Conservation (phyloP, 805 yeast species). For the Yarrowia deformans region DNA sequence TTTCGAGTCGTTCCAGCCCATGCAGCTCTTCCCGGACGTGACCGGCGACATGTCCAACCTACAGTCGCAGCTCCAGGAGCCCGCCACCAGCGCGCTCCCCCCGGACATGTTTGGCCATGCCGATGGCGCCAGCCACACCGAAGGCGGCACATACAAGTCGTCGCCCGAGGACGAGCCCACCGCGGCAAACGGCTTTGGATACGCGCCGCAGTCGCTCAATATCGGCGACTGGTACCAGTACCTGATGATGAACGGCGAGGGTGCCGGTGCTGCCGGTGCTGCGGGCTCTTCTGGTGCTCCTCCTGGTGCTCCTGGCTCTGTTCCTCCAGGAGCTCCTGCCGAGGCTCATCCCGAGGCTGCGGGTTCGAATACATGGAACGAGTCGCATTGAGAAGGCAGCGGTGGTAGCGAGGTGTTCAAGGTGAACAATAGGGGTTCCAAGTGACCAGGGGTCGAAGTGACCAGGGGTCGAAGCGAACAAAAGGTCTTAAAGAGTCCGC, state of each 20-base stretch:
- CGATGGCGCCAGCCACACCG: conserved; percentile 7
- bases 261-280: background rate
- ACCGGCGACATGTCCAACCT: conserved; percentile 29
- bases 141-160: conserved; percentile 39
- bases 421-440: no score
- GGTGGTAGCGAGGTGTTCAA: no score
- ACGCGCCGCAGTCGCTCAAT: conserved; percentile 49
- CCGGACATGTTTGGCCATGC: conserved; percentile 32
- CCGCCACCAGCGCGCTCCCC: conserved; percentile 1
- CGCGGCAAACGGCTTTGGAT: conserved; percentile 17
- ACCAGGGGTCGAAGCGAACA: no score
- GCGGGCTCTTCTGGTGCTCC: conserved; percentile 3
- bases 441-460: no score
- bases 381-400: no score
- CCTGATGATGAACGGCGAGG: conserved; percentile 44
- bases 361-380: background rate
- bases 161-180: conserved; percentile 41
- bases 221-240: conserved; percentile 54
- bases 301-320: conserved; percentile 14
- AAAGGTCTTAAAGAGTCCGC: background rate
- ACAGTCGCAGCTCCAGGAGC: conserved; percentile 23
- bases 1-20: conserved; percentile 62
- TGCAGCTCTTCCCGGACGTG: conserved; percentile 60
- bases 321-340: conserved; percentile 14
- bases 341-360: conserved; percentile 21